A percentile compares a stretch with the other conserved stretches of the same genome.
Conservation (phyloP, 805 yeast genomes). For the Hanseniaspora jakobsenii region DNA sequence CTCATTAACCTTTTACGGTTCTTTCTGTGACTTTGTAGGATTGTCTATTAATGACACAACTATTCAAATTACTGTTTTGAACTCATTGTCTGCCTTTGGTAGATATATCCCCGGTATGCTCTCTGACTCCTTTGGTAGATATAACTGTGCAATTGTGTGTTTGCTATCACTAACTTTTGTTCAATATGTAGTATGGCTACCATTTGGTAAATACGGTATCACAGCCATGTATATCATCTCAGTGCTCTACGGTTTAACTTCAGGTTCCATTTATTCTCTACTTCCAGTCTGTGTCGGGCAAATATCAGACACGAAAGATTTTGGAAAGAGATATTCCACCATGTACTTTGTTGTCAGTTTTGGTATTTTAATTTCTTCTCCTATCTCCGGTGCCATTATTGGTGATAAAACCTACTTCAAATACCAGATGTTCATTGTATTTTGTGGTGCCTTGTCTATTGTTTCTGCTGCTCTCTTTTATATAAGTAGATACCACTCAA, state of each 20-base stretch:
- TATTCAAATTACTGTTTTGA: constrained; percentile 35
- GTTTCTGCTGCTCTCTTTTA: constrained; percentile 33
- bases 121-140: constrained; percentile 36
- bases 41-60: constrained; percentile 31
- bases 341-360: constrained; percentile 43
- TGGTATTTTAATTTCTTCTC: constrained; percentile 33
- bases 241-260: constrained; percentile 36
- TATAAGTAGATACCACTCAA: constrained; percentile 34
- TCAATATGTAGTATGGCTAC: constrained; percentile 29
- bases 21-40: constrained; percentile 40
- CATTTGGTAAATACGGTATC: constrained; percentile 24
- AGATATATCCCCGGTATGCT: constrained; percentile 30
- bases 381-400: constrained; percentile 35
- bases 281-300: constrained; percentile 44
- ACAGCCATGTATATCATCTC: constrained; percentile 32
- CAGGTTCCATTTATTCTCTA: constrained; percentile 40
- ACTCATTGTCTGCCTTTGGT: constrained; percentile 29
- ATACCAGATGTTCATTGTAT: constrained; percentile 33
- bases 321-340: constrained; percentile 40
- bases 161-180: constrained; percentile 25
- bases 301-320: constrained; percentile 38
- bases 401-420: constrained; percentile 26
- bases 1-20: constrained; percentile 38
- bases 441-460: constrained; percentile 30
- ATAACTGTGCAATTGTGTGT: constrained; percentile 35